A percentile compares a stretch with the other conserved stretches of the same genome.
Conservation (phyloP, 2,329 filamentous ascomycete genomes). For the Aureobasidium musti region DNA sequence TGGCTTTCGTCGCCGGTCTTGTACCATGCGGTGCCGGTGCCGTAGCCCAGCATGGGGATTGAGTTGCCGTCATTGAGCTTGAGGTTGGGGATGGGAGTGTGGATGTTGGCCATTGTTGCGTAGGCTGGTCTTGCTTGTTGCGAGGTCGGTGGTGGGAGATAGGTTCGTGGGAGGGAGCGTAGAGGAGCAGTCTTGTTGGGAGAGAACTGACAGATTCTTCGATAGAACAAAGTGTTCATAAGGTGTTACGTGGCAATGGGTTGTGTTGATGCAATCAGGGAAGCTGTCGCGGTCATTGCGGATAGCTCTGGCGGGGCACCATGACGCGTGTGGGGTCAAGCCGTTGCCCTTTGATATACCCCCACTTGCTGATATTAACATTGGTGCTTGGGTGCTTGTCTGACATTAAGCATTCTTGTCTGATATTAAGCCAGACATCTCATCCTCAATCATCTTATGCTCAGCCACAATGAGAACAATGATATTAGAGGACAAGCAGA, state of each 20-base stretch:
- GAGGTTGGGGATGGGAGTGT: slow-evolving; percentile 57
- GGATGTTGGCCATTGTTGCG: slow-evolving; percentile 46
- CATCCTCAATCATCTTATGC: neutral
- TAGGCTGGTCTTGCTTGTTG: neutral
- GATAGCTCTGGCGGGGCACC: slow-evolving; percentile 12
- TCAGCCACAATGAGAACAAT: neutral
- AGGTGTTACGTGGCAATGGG: slow-evolving; percentile 9
- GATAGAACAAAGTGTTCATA: neutral
- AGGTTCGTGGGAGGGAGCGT: neutral
- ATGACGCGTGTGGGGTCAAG: slow-evolving; percentile 13
- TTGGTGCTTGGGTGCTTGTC: too few species aligned
- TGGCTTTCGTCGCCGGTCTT: slow-evolving; percentile 52
- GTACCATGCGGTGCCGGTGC: slow-evolving; percentile 70
- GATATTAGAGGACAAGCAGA: neutral
- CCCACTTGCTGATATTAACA: too few species aligned
- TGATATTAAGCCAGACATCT: neutral
- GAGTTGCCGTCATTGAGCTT: slow-evolving; percentile 73
- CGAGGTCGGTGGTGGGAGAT: neutral
- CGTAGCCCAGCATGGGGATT: slow-evolving; percentile 73
- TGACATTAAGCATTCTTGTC: neutral
- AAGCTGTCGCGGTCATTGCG: slow-evolving; percentile 1
- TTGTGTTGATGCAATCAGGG: slow-evolving; percentile 16
- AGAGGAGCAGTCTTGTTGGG: neutral
- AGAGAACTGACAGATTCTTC: neutral
- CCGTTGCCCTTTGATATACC: slow-evolving; percentile 14